Conservation (phyloP, 768 basidiomycete species). For the Leccinum obscurum region DNA sequence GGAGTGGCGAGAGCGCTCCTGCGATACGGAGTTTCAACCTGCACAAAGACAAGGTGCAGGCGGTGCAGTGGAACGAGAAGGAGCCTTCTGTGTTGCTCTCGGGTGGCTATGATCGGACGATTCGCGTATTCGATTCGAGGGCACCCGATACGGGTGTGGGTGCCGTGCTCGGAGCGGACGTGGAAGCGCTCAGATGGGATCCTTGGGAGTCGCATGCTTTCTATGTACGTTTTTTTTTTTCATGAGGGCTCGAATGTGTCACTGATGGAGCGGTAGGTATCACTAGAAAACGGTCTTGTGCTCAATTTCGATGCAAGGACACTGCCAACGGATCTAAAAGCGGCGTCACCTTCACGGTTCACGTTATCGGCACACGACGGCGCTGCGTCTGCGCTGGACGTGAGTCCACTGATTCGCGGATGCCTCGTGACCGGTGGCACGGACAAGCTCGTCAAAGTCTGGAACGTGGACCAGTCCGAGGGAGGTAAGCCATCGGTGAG, state of each 20-base stretch:
- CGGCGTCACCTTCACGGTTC: slow-evolving; percentile 72
- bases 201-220: slow-evolving; percentile 89
- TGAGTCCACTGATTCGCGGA: slow-evolving; percentile 87
- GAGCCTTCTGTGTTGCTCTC: slow-evolving; percentile 90
- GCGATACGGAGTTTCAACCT: slow-evolving; percentile 85
- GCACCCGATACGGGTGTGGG: slow-evolving; percentile 81
- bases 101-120: slow-evolving; percentile 92
- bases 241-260: background rate
- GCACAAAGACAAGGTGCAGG: slow-evolving; percentile 94
- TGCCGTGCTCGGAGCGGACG: slow-evolving; percentile 86
- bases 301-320: slow-evolving; percentile 90
- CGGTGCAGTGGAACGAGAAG: slow-evolving; percentile 91
- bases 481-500: slow-evolving; percentile 73
- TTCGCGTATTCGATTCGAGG: slow-evolving; percentile 91
- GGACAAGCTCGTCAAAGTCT: slow-evolving; percentile 94
- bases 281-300: slow-evolving; percentile 92
- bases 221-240: slow-evolving; percentile 57
- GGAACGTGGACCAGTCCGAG: slow-evolving; percentile 79
- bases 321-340: slow-evolving; percentile 65
- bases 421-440: slow-evolving; percentile 93
- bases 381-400: slow-evolving; percentile 82
- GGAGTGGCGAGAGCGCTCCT: slow-evolving; percentile 38
- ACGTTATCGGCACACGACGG: slow-evolving; percentile 94
- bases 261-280: slow-evolving; percentile 57
- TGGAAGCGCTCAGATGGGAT: slow-evolving; percentile 94